phyloP scores from a whole-genome alignment of 1,139 yeast genomes.

The Diutina mesorugosa region DNA sequence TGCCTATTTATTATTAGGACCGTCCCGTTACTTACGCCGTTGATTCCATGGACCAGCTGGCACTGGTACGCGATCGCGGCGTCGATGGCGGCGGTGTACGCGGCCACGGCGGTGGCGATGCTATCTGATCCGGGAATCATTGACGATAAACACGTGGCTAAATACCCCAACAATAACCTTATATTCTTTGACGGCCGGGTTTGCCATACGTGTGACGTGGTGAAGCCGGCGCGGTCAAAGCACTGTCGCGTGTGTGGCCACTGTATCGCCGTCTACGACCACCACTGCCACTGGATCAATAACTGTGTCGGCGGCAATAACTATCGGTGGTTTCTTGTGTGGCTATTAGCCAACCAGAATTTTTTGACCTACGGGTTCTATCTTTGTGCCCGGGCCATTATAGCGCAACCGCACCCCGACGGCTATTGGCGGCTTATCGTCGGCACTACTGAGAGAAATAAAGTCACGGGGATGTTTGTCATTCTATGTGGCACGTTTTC shows the following conservation, averaged over 20 bases:
- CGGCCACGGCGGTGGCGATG: conserved; percentile 24
- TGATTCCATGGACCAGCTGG: conserved; percentile 4
- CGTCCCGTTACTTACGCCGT: conserved; percentile 14
- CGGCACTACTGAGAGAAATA: conserved; percentile 19
- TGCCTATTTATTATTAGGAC: conserved; percentile 30
- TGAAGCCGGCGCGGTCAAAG: conserved; percentile 79
- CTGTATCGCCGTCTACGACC: conserved; percentile 68
- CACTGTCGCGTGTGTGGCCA: conserved; percentile 68
- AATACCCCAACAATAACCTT: conserved; percentile 37
- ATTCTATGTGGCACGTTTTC: conserved; percentile 42
- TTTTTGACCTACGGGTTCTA: conserved; percentile 51
- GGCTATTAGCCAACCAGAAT: conserved; percentile 41
- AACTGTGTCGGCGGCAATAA: conserved; percentile 79
- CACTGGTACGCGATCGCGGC: conserved; percentile 11
- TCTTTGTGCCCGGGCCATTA: conserved; percentile 21
- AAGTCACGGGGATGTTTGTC: conserved; percentile 37
- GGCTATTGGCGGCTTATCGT: conserved; percentile 16
- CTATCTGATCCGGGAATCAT: conserved; percentile 44
- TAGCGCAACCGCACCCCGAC: background rate
- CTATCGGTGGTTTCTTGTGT: conserved; percentile 56
- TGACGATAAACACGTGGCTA: conserved; percentile 8
- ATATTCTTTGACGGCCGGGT: conserved; percentile 32
- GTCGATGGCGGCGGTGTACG: conserved; percentile 24
- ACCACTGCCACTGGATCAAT: conserved; percentile 93
- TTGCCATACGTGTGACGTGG: conserved; percentile 48